Percentiles rank a stretch among this genome's conserved stretches.
Conservation (phyloP, 495 filamentous ascomycete species). For the Penicillium coprophilum region DNA sequence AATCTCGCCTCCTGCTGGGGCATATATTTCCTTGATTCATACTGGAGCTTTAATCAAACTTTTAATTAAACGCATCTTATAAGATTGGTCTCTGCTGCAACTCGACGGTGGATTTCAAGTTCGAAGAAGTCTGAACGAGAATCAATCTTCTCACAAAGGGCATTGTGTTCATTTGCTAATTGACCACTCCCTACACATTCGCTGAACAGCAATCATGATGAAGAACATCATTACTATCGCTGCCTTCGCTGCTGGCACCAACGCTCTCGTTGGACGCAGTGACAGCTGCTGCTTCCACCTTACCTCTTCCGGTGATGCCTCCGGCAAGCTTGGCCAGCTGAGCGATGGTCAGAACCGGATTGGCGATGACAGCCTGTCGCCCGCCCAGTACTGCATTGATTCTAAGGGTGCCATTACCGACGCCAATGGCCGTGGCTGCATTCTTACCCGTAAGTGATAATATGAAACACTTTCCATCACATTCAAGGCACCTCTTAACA, state of each 20-base stretch:
- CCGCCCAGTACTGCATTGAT: slow-evolving; percentile 48
- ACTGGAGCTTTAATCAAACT: too few species aligned
- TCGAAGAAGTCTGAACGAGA: too few species aligned
- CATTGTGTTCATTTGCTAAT: slow-evolving; percentile 18
- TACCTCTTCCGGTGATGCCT: slow-evolving; percentile 44
- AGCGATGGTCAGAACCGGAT: slow-evolving; percentile 56
- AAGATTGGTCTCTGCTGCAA: too few species aligned
- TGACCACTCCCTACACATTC: not conserved
- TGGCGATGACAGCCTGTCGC: slow-evolving; percentile 39
- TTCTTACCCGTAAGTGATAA: slow-evolving; percentile 50
- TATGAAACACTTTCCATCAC: not conserved
- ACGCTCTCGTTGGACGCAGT: slow-evolving; percentile 41
- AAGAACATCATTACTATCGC: slow-evolving; percentile 37
- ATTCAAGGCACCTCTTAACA: slow-evolving; percentile 18
- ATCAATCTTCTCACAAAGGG: not conserved
- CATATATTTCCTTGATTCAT: too few species aligned
- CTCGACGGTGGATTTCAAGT: too few species aligned
- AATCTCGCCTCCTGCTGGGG: too few species aligned
- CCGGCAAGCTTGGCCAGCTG: slow-evolving; percentile 53
- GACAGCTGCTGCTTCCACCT: slow-evolving; percentile 53
- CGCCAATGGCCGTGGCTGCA: slow-evolving; percentile 53
- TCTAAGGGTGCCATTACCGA: slow-evolving; percentile 52
- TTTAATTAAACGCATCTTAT: too few species aligned
- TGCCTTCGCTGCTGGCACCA: slow-evolving; percentile 39
- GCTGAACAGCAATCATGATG: slow-evolving; percentile 22